Conservation (phyloP, 1,284 basidiomycete genomes). For the Pascua sp. region DNA sequence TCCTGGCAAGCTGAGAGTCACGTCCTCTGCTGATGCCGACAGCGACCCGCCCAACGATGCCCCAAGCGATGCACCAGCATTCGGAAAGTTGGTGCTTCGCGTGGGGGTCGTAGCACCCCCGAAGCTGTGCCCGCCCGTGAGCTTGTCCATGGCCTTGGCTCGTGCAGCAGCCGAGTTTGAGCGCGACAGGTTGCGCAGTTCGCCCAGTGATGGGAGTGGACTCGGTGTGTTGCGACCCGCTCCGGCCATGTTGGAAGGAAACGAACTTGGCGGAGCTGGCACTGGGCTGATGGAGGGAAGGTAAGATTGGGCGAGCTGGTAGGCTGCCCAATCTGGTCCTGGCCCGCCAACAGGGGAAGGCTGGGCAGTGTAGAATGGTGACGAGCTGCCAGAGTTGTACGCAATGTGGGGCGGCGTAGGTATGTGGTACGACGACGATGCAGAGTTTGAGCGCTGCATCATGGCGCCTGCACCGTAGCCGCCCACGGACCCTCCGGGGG, state of each 20-base stretch:
- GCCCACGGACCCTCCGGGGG: constrained; percentile 21
- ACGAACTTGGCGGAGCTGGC: constrained; percentile 17
- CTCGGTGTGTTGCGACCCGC: constrained; percentile 38
- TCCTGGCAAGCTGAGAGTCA: constrained; percentile 15
- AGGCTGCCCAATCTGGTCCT: constrained; percentile 35
- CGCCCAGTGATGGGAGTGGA: constrained; percentile 44
- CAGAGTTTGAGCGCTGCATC: constrained; percentile 40
- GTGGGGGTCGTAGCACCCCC: constrained; percentile 19
- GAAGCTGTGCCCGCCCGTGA: constrained; percentile 39
- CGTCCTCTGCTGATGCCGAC: constrained; percentile 22
- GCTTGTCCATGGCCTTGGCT: constrained; percentile 45
- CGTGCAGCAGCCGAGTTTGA: constrained; percentile 48
- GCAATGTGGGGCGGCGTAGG: constrained; percentile 26
- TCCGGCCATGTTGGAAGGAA: constrained; percentile 11
- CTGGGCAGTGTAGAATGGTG: constrained; percentile 20
- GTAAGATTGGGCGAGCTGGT: constrained; percentile 39
- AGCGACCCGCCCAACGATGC: not conserved
- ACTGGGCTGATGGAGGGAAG: constrained; percentile 37
- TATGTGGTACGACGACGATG: constrained; percentile 33
- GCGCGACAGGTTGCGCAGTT: constrained; percentile 41
- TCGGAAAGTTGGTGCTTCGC: constrained; percentile 3
- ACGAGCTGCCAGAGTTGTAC: constrained; percentile 10
- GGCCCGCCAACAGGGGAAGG: constrained; percentile 20
- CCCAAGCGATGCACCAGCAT: not conserved
- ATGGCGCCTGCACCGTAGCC: constrained; percentile 15